Evolutionary conservation across 164 flowering plant genomes (phyloP).

Genomic region (Chloranthus sessilifolius): DNA sequence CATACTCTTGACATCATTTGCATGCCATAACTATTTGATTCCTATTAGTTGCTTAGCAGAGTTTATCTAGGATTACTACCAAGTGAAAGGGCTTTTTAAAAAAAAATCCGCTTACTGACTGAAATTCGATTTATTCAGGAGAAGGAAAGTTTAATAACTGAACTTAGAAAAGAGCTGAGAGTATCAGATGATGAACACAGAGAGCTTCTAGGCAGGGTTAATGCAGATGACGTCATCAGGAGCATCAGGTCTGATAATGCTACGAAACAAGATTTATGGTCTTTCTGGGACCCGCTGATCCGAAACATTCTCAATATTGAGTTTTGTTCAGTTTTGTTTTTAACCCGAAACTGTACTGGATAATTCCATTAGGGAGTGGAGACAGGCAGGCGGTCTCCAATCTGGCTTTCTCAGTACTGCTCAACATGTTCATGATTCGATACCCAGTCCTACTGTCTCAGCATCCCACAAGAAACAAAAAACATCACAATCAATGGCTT

Average conservation of each 20-base stretch:
- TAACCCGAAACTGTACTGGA: constrained; percentile 5
- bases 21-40: too few species aligned
- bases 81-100: too few species aligned
- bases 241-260: constrained; percentile 71
- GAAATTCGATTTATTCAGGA: constrained; percentile 47
- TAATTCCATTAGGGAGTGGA: constrained; percentile 72
- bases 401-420: constrained; percentile 33
- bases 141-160: constrained; percentile 82
- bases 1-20: too few species aligned
- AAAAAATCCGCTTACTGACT: constrained; percentile 8
- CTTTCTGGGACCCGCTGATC: not conserved
- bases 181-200: constrained; percentile 90
- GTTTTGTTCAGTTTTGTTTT: constrained; percentile 4
- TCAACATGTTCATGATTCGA: constrained; percentile 53
- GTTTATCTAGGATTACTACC: too few species aligned
- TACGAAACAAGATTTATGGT: constrained; percentile 1
- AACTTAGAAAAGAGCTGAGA: constrained; percentile 85
- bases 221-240: constrained; percentile 69
- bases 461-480: constrained; percentile 85
- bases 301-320: not conserved
- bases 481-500: constrained; percentile 43
- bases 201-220: constrained; percentile 66
- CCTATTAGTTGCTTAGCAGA: too few species aligned
- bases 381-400: constrained; percentile 59
- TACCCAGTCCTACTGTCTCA: constrained; percentile 71